Percentiles rank a stretch among this genome's conserved stretches.
Evolutionary conservation across 345 rosid species (phyloP).

Genomic region (Heritiera fomes): DNA sequence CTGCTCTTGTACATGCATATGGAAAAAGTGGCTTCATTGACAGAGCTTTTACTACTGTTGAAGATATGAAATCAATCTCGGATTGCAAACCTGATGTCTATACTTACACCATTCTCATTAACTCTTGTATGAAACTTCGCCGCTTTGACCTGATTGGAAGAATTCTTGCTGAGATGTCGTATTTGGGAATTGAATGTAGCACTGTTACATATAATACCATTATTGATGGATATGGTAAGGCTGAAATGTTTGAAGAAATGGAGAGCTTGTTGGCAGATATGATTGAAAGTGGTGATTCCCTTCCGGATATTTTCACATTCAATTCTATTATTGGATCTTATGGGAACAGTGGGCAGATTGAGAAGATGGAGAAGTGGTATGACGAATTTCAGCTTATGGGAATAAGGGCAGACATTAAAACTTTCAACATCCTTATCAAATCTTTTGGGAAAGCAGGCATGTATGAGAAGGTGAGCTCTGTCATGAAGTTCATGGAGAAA

Average conservation of each 20-base stretch:
- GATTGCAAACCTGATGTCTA: slow-evolving; percentile 80
- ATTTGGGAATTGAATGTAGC: slow-evolving; percentile 57
- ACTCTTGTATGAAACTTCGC: slow-evolving; percentile 49
- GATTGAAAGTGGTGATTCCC: slow-evolving; percentile 59
- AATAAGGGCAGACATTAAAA: slow-evolving; percentile 59
- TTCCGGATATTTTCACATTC: slow-evolving; percentile 72
- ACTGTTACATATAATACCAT: slow-evolving; percentile 65
- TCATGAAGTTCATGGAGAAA: slow-evolving; percentile 66
- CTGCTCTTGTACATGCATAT: slow-evolving; percentile 71
- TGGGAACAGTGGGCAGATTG: slow-evolving; percentile 55
- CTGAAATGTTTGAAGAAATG: slow-evolving; percentile 70
- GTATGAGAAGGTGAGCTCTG: slow-evolving; percentile 64
- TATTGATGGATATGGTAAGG: slow-evolving; percentile 80
- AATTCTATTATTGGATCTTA: slow-evolving; percentile 70
- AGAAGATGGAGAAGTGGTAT: slow-evolving; percentile 79
- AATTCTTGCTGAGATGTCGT: slow-evolving; percentile 75
- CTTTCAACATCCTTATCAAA: slow-evolving; percentile 65
- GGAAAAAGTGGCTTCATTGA: slow-evolving; percentile 57
- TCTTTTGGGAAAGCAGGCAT: slow-evolving; percentile 67
- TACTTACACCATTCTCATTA: slow-evolving; percentile 64
- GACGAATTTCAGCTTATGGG: slow-evolving; percentile 79
- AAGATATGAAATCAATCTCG: slow-evolving; percentile 65
- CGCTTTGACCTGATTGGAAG: slow-evolving; percentile 54
- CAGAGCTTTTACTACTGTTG: slow-evolving; percentile 55
- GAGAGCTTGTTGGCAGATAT: slow-evolving; percentile 60